Conservation (phyloP, 768 basidiomycete species). For the Suillus plorans region DNA sequence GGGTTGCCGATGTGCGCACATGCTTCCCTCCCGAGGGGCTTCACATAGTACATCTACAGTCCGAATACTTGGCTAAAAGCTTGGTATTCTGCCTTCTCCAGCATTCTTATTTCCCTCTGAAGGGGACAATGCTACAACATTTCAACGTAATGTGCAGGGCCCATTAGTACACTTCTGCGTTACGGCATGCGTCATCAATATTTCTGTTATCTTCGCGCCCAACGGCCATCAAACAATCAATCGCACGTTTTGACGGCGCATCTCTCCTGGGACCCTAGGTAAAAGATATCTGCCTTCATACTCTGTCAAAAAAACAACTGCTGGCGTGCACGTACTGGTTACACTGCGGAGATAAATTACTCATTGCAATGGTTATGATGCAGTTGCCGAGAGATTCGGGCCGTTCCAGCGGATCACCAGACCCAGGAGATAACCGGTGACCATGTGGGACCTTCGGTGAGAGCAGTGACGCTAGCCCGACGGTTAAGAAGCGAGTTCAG, state of each 20-base stretch:
- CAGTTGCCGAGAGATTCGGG: conserved; percentile 14
- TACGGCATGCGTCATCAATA: conserved; percentile 10
- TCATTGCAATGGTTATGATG: background rate
- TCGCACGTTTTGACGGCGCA: background rate
- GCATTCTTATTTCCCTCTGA: background rate
- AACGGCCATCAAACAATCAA: background rate
- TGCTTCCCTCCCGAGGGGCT: conserved; percentile 18
- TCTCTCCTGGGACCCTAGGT: background rate
- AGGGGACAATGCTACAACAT: background rate
- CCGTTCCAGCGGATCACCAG: conserved; percentile 25
- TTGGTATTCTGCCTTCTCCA: background rate
- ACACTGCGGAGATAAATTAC: conserved; percentile 7
- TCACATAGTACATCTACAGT: conserved; percentile 17
- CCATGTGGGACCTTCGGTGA: conserved; percentile 5
- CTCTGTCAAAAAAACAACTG: background rate
- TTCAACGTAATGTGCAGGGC: background rate
- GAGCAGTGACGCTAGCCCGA: conserved; percentile 16
- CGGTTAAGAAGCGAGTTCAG: conserved; percentile 25
- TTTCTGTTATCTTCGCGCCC: conserved; percentile 18
- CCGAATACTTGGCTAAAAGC: conserved; percentile 11
- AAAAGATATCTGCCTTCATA: background rate
- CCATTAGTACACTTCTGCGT: background rate
- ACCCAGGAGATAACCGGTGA: conserved; percentile 10
- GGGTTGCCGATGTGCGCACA: conserved; percentile 4
- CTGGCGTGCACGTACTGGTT: background rate